Evolutionary conservation across 2,329 filamentous ascomycete genomes (phyloP), one percentile per base, ranked within the genome.

Genomic region (Aspergillus sp.): DNA sequence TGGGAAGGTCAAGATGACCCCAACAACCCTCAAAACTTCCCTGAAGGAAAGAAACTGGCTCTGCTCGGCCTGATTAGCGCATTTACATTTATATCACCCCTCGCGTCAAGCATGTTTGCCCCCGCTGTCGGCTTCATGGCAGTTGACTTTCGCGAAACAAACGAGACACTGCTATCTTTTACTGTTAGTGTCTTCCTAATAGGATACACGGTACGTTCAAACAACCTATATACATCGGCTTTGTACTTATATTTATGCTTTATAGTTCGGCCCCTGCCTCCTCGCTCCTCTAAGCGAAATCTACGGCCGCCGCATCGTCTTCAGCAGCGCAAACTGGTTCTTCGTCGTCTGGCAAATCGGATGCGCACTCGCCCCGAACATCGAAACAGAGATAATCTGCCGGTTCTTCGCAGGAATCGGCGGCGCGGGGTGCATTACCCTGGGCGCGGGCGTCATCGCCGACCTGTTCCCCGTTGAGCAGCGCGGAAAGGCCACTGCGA

Each of bases 261-360:
- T 20, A 13, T 47, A 58, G 44, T 61, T 87, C 55, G 85, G 85
- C 0, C 85, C 85, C 1, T 73, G 88, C 4, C 63, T 89, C 2
- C 86, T 87, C 78, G 87, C 87, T 2, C 86, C 87, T 0, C 66
- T 89, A 7, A 80, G 83, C 17, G 87, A 90, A 66, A 73, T 89
- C n/a, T 88, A 83, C 56, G 87, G 84, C 5, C 78, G 85, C 6
- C 79, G 87, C 57, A 71, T 81, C 36, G 78, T 88, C 17, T 87
- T 88, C 67, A 79, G 84, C 63, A 71, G 78, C 54, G 86, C 84
- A 4, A 87, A 86, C 65, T 71, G 80, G 53, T 76, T 78, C 12
- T 80, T 88, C 60, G 80, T 81, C 1, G 79, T 80, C 1, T 89
- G 88, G 70, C 86, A 84, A 61, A 84, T 83, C n/a, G 85, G 79